phyloP scores from a whole-genome alignment of 2,329 filamentous ascomycete species.

The Cyclaneusma minus region DNA sequence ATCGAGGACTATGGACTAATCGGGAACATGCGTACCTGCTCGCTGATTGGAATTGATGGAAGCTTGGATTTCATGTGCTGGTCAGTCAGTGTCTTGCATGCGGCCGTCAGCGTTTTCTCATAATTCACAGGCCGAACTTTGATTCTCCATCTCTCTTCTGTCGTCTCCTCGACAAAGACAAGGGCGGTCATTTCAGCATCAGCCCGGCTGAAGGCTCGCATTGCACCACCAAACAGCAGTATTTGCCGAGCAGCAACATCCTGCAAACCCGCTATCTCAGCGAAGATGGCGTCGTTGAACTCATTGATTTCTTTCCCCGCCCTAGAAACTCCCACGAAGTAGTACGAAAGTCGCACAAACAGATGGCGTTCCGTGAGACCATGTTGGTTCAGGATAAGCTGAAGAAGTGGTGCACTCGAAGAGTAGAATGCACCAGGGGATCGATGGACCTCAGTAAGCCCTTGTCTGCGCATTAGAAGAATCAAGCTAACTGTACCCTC shows the following conservation, averaged over 20 bases:
- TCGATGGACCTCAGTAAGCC: constrained; percentile 38
- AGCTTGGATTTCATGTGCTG: constrained; percentile 69
- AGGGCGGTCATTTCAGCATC: constrained; percentile 60
- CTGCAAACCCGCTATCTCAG: constrained; percentile 65
- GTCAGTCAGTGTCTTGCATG: no score
- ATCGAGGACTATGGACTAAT: constrained; percentile 71
- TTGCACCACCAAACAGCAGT: constrained; percentile 63
- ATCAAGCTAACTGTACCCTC: not conserved
- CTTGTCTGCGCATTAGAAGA: not conserved
- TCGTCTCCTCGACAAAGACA: constrained; percentile 57
- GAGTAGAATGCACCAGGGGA: constrained; percentile 59
- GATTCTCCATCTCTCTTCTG: constrained; percentile 66
- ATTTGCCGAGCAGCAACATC: constrained; percentile 60
- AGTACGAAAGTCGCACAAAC: constrained; percentile 27
- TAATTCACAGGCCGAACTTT: constrained; percentile 50
- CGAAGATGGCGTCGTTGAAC: constrained; percentile 57
- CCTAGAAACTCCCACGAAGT: constrained; percentile 42
- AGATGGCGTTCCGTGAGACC: constrained; percentile 37
- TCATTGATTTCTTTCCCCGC: constrained; percentile 63
- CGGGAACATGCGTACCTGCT: constrained; percentile 67
- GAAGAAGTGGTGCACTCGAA: constrained; percentile 55
- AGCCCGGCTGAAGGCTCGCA: constrained; percentile 31
- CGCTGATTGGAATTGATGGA: constrained; percentile 58
- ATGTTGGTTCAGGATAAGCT: constrained; percentile 41
- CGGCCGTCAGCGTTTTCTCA: no score